Base-by-base conservation (phyloP, 306 rosid species). In the Inga leiocalycina region DNA sequence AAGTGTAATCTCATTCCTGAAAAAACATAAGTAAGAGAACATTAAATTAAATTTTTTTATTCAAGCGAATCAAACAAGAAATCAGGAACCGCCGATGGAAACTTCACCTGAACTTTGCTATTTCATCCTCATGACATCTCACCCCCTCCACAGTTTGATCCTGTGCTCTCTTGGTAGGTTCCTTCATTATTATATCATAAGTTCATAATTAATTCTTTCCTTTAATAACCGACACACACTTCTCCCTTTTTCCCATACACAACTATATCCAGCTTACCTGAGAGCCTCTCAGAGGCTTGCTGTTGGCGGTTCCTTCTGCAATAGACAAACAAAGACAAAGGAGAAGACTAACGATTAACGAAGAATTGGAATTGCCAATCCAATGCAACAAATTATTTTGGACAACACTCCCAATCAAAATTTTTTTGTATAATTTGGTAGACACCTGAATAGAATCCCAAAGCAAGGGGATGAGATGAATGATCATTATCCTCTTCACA, bases 1-100 rank as follows among this genome's bases (percentile, higher is more conserved):
- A n/a, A 61, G n/a, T 9, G 20, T 75, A 78, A 24, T 78, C 73
- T 84, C 81, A 74, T 87, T 69, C 84, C 90, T 87, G 70, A 51
- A 14, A 68, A 3, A 67, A 67, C 51, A 80, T 27, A 24, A 41
- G 12, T 0, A 37, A 2, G 37, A 16, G n/a, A 68, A 30, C 4
- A 35, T 37, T 83, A 45, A 44, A 64, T 10, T 80, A 43, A 35
- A 35, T 39, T 24, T 52, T 44, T 15, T 15, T 22, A 51, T 44
- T 39, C 15, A n/a, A 68, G 30, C 14, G 78, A 81, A 24, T 3
- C 20, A 37, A 3, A 56, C 19, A 70, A 71, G 14, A 74, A 68
- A 57, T 74, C n/a, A 49, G 72, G 48, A 73, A 73, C 56, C 39
- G 61, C 39, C 39, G 59, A 80, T 46, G 22, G 74, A 54, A 71